Percentiles rank a stretch among this genome's conserved stretches.
Evolutionary conservation across 2,329 filamentous ascomycete species (phyloP).

Genomic region (Talaromyces sp.): DNA sequence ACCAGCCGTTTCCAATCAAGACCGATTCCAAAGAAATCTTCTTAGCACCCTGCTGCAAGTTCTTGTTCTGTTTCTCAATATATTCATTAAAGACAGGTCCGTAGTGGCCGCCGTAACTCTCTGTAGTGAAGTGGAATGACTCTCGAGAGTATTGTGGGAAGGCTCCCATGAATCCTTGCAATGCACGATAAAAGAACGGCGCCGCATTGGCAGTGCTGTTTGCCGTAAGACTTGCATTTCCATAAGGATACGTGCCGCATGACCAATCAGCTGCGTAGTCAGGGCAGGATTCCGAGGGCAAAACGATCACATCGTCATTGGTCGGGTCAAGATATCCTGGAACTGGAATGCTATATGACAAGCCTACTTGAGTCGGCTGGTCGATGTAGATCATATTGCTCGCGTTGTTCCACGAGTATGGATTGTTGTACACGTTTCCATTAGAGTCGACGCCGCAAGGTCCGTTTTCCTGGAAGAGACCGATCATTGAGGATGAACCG

Average conservation of each 20-base stretch:
- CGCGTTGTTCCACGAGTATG: slow-evolving; percentile 59
- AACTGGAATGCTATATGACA: slow-evolving; percentile 49
- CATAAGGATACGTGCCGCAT: slow-evolving; percentile 17
- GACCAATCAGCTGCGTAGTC: slow-evolving; percentile 15
- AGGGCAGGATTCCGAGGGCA: slow-evolving; percentile 36
- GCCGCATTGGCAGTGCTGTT: slow-evolving; percentile 54
- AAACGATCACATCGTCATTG: slow-evolving; percentile 28
- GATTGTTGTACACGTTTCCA: slow-evolving; percentile 44
- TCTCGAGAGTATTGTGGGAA: slow-evolving; percentile 62
- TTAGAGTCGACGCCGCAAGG: slow-evolving; percentile 45
- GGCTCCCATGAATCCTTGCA: slow-evolving; percentile 60
- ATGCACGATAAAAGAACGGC: slow-evolving; percentile 57
- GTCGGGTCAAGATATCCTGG: slow-evolving; percentile 34
- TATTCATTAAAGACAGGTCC: slow-evolving; percentile 41
- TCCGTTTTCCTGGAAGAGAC: slow-evolving; percentile 44
- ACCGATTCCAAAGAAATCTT: slow-evolving; percentile 30
- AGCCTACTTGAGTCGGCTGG: slow-evolving; percentile 59
- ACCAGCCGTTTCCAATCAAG: slow-evolving; percentile 41
- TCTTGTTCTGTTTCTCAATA: slow-evolving; percentile 43
- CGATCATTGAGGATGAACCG: slow-evolving; percentile 44
- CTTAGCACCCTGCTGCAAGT: slow-evolving; percentile 32
- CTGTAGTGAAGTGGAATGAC: slow-evolving; percentile 49
- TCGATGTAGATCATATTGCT: slow-evolving; percentile 68
- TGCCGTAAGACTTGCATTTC: slow-evolving; percentile 53
- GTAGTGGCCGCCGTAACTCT: slow-evolving; percentile 47